Percentiles rank a stretch among this genome's conserved stretches.
These are phyloP conservation scores for Penicillium longicatenatum DNA, from an alignment of 495 filamentous ascomycete species.

Conservation along the genomic window DNA sequence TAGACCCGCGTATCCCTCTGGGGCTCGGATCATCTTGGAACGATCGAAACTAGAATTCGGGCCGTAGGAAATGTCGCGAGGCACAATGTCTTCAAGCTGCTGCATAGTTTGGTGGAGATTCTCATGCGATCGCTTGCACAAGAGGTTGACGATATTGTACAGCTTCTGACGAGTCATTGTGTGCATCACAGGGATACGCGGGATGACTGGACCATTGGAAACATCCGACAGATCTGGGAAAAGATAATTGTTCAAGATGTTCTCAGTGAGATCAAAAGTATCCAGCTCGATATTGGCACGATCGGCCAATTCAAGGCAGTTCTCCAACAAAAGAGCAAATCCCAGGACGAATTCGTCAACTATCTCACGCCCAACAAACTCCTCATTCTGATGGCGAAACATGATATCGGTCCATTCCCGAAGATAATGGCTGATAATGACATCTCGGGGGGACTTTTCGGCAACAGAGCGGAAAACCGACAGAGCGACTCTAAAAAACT, in stretches of 20 bases:
- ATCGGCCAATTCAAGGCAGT: slow-evolving; percentile 52
- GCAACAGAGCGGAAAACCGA: slow-evolving; percentile 57
- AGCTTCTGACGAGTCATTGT: slow-evolving; percentile 61
- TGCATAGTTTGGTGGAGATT: slow-evolving; percentile 54
- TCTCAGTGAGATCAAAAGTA: slow-evolving; percentile 55
- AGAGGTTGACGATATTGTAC: slow-evolving; percentile 59
- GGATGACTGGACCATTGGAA: slow-evolving; percentile 11
- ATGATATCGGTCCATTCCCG: slow-evolving; percentile 56
- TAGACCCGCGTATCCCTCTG: slow-evolving; percentile 79
- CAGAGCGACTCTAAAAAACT: slow-evolving; percentile 58
- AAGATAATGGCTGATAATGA: slow-evolving; percentile 55
- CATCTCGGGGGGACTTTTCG: slow-evolving; percentile 46
- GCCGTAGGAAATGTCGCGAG: slow-evolving; percentile 40
- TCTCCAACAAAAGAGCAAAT: slow-evolving; percentile 48
- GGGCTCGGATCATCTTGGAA: slow-evolving; percentile 66
- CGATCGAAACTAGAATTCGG: slow-evolving; percentile 61
- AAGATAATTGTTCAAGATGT: slow-evolving; percentile 67
- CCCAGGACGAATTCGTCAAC: slow-evolving; percentile 52
- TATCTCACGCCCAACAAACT: slow-evolving; percentile 55
- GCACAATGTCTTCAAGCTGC: slow-evolving; percentile 54
- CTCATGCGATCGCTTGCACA: slow-evolving; percentile 56
- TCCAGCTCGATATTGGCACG: slow-evolving; percentile 45
- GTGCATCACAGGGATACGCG: slow-evolving; percentile 53
- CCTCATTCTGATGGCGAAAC: slow-evolving; percentile 52
- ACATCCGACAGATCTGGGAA: slow-evolving; percentile 60